phyloP scores from a whole-genome alignment of 257 asterid genomes.

The Catharanthus roseus region DNA sequence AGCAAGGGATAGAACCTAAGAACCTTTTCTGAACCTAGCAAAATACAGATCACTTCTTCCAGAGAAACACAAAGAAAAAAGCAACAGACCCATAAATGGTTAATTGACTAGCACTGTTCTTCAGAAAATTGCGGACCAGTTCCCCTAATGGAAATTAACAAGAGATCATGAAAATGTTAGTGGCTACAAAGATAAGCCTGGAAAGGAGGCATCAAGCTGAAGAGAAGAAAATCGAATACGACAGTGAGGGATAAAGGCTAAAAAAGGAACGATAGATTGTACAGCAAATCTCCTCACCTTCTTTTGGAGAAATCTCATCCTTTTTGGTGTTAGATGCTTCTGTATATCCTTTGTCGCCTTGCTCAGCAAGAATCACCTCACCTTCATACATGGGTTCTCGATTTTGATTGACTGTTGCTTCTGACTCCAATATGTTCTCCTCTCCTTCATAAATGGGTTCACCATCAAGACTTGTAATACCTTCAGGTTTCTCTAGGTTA shows the following conservation, averaged over 20 bases:
- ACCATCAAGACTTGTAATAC: conserved; percentile 37
- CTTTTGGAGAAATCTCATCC: conserved; percentile 43
- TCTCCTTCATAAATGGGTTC: conserved; percentile 96
- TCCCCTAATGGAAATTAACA: conserved; percentile 58
- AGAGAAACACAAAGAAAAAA: conserved; percentile 18
- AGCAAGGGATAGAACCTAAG: conserved; percentile 16
- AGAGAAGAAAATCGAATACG: neutral
- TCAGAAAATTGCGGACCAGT: conserved; percentile 57
- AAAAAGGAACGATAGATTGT: neutral
- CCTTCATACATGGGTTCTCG: conserved; percentile 95
- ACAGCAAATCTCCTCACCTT: conserved; percentile 47
- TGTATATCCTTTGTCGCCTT: conserved; percentile 37
- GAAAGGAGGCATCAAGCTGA: neutral
- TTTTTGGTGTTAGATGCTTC: conserved; percentile 30
- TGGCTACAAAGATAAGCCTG: neutral
- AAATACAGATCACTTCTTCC: conserved; percentile 16
- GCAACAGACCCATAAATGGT: conserved; percentile 73
- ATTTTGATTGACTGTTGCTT: conserved; percentile 35
- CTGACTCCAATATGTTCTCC: conserved; percentile 72
- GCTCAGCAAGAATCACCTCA: conserved; percentile 80
- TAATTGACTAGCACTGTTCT: conserved; percentile 90
- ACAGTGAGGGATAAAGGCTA: neutral
- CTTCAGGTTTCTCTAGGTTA: conserved; percentile 32
- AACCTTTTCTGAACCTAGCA: conserved; percentile 17
- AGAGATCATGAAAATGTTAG: conserved; percentile 13